phyloP scores from a whole-genome alignment of 148 eudicot genomes.

The Beta vulgaris region DNA sequence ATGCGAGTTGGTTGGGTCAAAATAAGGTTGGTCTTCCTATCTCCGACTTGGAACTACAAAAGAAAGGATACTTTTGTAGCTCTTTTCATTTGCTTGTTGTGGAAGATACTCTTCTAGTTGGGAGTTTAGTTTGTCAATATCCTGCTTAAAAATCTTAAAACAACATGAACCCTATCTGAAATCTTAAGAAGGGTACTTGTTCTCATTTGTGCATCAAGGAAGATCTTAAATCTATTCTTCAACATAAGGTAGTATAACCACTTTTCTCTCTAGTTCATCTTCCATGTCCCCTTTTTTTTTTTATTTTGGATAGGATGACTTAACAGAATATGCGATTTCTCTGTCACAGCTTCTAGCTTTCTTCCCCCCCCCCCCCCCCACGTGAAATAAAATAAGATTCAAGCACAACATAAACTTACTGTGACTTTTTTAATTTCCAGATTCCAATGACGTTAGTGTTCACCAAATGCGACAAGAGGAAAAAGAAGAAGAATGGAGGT shows the following conservation, averaged over 20 bases:
- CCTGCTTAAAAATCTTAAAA: too few species aligned
- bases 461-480: slow-evolving; percentile 94
- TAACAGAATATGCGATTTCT: neutral
- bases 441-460: slow-evolving; percentile 93
- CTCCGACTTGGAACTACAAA: neutral
- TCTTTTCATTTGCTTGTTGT: neutral
- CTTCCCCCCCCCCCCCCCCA: too few species aligned
- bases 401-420: neutral
- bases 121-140: too few species aligned
- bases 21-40: slow-evolving; percentile 59
- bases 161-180: too few species aligned
- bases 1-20: slow-evolving; percentile 96
- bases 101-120: neutral
- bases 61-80: neutral
- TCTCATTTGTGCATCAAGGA: neutral
- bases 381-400: too few species aligned
- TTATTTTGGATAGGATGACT: neutral
- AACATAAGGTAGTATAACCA: neutral
- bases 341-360: too few species aligned
- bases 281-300: too few species aligned
- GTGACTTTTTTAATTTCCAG: slow-evolving; percentile 32
- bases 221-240: neutral
- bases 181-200: neutral
- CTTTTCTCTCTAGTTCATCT: neutral
- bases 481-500: slow-evolving; percentile 94